Conservation (phyloP, 1,284 basidiomycete genomes). For the Ganoderma lucidum region DNA sequence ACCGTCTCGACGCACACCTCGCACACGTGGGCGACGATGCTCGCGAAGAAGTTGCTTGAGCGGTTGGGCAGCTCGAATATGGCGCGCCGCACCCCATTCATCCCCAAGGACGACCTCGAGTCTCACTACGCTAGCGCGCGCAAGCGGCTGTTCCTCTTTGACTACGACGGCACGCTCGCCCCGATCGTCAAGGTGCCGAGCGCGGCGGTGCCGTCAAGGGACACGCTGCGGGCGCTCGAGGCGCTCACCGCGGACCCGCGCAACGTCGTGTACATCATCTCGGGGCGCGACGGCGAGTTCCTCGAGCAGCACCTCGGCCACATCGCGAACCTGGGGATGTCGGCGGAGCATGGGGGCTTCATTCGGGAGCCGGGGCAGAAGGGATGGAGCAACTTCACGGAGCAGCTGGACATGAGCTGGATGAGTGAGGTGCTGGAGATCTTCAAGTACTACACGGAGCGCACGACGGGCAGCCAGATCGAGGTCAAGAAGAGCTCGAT, state of each 20-base stretch:
- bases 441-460: conserved; percentile 94
- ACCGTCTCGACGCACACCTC: conserved; percentile 95
- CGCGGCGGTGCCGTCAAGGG: conserved; percentile 84
- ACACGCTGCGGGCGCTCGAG: conserved; percentile 80
- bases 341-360: conserved; percentile 97
- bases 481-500: conserved; percentile 97
- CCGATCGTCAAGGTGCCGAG: conserved; percentile 96
- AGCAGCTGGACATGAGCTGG: conserved; percentile 96
- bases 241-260: conserved; percentile 80
- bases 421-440: conserved; percentile 96
- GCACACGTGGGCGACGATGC: conserved; percentile 93
- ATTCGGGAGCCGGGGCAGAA: conserved; percentile 75
- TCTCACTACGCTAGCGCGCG: conserved; percentile 74
- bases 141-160: conserved; percentile 93
- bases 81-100: conserved; percentile 87
- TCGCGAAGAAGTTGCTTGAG: conserved; percentile 89
- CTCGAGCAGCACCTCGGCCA: conserved; percentile 92
- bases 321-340: conserved; percentile 86
- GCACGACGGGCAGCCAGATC: conserved; percentile 95
- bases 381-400: conserved; percentile 91
- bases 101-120: conserved; percentile 73
- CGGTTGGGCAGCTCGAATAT: conserved; percentile 86
- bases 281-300: conserved; percentile 95
- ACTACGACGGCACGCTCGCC: conserved; percentile 97
- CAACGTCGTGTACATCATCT: conserved; percentile 97